phyloP scores from a whole-genome alignment of 2,329 filamentous ascomycete genomes.

The Didymellaceae sp. region DNA sequence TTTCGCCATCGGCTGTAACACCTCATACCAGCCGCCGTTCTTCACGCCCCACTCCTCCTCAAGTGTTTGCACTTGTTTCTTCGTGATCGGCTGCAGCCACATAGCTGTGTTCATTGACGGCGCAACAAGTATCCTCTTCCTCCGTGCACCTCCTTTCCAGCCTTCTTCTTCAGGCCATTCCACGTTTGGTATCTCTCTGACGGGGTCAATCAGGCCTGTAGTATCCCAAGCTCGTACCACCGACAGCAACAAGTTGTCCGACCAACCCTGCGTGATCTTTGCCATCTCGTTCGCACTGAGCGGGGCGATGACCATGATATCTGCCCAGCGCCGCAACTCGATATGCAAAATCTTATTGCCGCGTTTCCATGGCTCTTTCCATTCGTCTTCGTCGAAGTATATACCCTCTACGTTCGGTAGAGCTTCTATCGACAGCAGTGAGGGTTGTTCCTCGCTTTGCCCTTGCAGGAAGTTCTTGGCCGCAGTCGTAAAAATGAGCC shows the following conservation, averaged over 20 bases:
- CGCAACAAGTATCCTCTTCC: constrained; percentile 72
- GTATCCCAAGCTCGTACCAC: constrained; percentile 90
- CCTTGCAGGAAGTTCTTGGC: constrained; percentile 78
- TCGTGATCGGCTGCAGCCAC: constrained; percentile 86
- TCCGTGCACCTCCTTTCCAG: constrained; percentile 41
- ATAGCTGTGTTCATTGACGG: constrained; percentile 90
- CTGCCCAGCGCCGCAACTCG: constrained; percentile 81
- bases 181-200: constrained; percentile 36
- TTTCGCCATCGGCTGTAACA: constrained; percentile 77
- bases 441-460: constrained; percentile 79
- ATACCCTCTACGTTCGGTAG: constrained; percentile 79
- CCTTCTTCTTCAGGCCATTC: constrained; percentile 25
- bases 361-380: constrained; percentile 77
- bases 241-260: constrained; percentile 74
- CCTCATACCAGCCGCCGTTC: constrained; percentile 65
- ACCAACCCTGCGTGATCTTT: constrained; percentile 79
- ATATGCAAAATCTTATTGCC: constrained; percentile 88
- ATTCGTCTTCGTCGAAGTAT: constrained; percentile 86
- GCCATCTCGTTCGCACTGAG: constrained; percentile 85
- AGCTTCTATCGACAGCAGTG: constrained; percentile 62
- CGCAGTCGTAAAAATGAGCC: constrained; percentile 79
- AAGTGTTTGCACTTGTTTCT: constrained; percentile 71
- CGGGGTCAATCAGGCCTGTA: constrained; percentile 41
- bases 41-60: constrained; percentile 73
- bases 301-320: constrained; percentile 80